phyloP scores from a whole-genome alignment of 2,329 filamentous ascomycete species.

The Hyphodiscus sp. region DNA sequence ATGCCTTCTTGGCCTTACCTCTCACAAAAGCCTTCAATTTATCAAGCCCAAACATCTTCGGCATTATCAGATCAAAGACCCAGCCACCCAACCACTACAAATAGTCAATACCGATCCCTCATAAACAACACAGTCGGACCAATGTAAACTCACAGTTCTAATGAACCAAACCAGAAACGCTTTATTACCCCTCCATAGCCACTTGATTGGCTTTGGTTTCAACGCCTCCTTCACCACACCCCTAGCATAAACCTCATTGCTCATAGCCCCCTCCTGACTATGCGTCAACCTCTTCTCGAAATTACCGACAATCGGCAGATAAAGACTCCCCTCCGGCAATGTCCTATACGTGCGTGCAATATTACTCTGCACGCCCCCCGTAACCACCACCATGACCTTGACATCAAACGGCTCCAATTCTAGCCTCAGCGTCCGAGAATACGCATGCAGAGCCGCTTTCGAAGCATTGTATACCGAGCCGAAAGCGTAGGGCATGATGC shows the following conservation, averaged over 20 bases:
- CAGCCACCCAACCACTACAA: slow-evolving; percentile 16
- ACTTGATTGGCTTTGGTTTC: slow-evolving; percentile 14
- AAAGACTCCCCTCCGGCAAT: slow-evolving; percentile 16
- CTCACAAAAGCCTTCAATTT: slow-evolving; percentile 15
- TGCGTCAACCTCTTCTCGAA: slow-evolving; percentile 18
- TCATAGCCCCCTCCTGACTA: slow-evolving; percentile 24
- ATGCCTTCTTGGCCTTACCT: slow-evolving; percentile 2
- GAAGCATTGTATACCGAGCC: slow-evolving; percentile 89
- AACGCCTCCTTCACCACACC: slow-evolving; percentile 23
- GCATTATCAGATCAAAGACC: slow-evolving; percentile 22
- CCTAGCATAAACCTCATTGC: slow-evolving; percentile 18
- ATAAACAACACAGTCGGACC: not conserved
- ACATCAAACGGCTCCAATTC: slow-evolving; percentile 27
- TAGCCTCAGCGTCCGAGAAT: slow-evolving; percentile 20
- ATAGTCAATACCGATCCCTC: not conserved
- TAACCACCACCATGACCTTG: slow-evolving; percentile 21
- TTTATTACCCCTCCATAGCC: slow-evolving; percentile 23
- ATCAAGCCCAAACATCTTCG: slow-evolving; percentile 22
- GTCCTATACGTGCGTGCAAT: slow-evolving; percentile 16
- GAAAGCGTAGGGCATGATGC: slow-evolving; percentile 74
- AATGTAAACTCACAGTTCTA: not conserved
- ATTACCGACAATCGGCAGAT: slow-evolving; percentile 16
- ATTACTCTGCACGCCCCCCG: slow-evolving; percentile 19
- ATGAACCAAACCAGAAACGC: slow-evolving; percentile 16
- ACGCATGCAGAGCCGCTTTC: slow-evolving; percentile 59